Percentiles rank a stretch among this genome's conserved stretches.
phyloP scores from a whole-genome alignment of 1,139 yeast species.

The Yamadazyma spencermartinsiae region DNA sequence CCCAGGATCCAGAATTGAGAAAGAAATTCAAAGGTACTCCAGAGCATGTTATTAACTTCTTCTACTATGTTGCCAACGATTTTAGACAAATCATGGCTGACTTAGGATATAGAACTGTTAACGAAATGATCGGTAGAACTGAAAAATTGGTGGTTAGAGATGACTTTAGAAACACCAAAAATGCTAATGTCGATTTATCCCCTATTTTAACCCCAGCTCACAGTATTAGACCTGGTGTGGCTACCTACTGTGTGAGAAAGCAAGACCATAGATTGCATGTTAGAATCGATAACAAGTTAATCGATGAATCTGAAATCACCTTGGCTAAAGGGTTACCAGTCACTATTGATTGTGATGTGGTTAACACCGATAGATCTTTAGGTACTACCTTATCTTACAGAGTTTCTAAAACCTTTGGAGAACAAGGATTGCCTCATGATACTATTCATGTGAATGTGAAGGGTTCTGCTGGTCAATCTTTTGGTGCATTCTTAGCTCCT shows the following conservation, averaged over 20 bases:
- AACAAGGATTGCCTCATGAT: conserved; percentile 90
- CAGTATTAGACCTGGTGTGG: conserved; percentile 95
- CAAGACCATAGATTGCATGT: conserved; percentile 94
- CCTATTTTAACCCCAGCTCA: conserved; percentile 97
- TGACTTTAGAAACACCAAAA: conserved; percentile 83
- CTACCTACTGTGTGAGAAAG: conserved; percentile 87
- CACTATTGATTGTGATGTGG: conserved; percentile 86
- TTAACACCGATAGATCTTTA: conserved; percentile 93
- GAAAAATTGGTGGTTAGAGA: conserved; percentile 87
- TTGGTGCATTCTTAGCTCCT: conserved; percentile 95
- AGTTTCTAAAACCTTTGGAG: conserved; percentile 91
- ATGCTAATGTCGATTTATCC: conserved; percentile 85
- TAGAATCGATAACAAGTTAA: conserved; percentile 90
- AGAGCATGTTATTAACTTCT: conserved; percentile 96
- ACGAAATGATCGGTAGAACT: conserved; percentile 97
- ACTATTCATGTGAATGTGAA: conserved; percentile 88
- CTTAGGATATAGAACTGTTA: conserved; percentile 91
- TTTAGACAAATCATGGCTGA: conserved; percentile 90
- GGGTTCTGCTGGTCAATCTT: conserved; percentile 98
- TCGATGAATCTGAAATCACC: conserved; percentile 93
- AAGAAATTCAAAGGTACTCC: conserved; percentile 95
- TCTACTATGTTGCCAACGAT: conserved; percentile 92
- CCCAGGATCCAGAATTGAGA: conserved; percentile 94
- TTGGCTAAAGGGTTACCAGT: conserved; percentile 94
- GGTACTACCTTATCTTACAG: conserved; percentile 95